phyloP scores from a whole-genome alignment of 2,329 filamentous ascomycete species.

The Stachybotrys echinatus region DNA sequence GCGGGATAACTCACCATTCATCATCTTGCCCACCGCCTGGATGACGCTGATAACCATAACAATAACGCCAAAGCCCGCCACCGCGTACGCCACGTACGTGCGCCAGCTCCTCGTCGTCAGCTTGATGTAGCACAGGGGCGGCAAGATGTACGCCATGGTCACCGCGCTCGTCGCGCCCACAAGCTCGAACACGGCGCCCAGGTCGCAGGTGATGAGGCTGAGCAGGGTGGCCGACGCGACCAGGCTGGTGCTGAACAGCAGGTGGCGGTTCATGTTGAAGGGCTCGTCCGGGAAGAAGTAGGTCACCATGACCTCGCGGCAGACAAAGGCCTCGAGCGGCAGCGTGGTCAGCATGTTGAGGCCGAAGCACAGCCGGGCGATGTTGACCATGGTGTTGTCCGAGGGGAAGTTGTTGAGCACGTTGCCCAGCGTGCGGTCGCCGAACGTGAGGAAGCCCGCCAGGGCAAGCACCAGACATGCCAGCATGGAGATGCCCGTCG shows the following conservation, averaged over 20 bases:
- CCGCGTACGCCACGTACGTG: conserved; percentile 64
- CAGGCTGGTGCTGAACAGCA: conserved; percentile 78
- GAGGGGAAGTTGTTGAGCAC: conserved; percentile 96
- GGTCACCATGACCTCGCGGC: conserved; percentile 90
- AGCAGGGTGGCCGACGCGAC: conserved; percentile 75
- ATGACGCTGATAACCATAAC: conserved; percentile 80
- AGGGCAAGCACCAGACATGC: conserved; percentile 87
- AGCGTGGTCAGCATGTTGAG: conserved; percentile 98
- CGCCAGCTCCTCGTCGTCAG: conserved; percentile 72
- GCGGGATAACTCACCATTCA: conserved; percentile 32
- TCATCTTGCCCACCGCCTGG: conserved; percentile 66
- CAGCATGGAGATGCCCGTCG: conserved; percentile 82
- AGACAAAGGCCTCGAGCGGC: conserved; percentile 95
- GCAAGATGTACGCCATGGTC: conserved; percentile 89
- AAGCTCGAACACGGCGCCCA: conserved; percentile 91
- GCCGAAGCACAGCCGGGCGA: conserved; percentile 91
- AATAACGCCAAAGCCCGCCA: conserved; percentile 71
- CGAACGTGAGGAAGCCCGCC: conserved; percentile 87
- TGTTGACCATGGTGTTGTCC: conserved; percentile 88
- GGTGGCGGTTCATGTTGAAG: conserved; percentile 77
- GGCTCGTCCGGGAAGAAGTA: conserved; percentile 68
- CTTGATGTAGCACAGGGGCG: conserved; percentile 92
- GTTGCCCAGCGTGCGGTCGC: conserved; percentile 86
- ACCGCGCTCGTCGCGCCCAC: conserved; percentile 94
- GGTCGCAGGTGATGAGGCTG: conserved; percentile 82